These are phyloP conservation scores for Globisporangium takayamanum DNA, from an alignment of 352 stramenopile species.

Conservation along the genomic window DNA sequence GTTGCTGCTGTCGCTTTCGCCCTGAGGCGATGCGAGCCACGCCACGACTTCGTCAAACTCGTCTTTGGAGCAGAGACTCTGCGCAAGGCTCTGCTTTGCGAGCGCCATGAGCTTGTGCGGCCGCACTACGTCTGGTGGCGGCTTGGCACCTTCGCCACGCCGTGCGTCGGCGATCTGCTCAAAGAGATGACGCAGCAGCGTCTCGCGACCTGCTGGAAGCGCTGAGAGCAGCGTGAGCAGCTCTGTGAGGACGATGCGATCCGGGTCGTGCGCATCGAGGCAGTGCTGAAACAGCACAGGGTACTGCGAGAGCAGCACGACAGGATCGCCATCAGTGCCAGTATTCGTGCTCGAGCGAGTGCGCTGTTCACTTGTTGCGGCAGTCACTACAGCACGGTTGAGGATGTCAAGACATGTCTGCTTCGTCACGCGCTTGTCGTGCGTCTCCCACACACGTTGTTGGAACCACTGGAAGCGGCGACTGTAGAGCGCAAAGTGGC, in stretches of 20 bases:
- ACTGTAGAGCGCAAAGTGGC: constrained; percentile 29
- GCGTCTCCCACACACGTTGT: constrained; percentile 15
- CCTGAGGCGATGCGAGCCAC: constrained; percentile 23
- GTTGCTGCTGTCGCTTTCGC: not conserved
- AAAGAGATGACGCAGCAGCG: constrained; percentile 40
- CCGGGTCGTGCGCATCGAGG: constrained; percentile 15
- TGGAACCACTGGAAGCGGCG: constrained; percentile 13
- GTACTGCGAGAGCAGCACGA: constrained; percentile 34
- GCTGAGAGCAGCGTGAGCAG: constrained; percentile 32
- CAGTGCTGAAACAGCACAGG: constrained; percentile 48
- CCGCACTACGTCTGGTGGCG: constrained; percentile 40
- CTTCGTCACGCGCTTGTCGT: constrained; percentile 6
- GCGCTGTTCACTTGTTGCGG: not conserved
- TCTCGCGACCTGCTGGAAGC: constrained; percentile 29
- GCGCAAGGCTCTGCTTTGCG: constrained; percentile 38
- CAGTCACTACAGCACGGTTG: not conserved
- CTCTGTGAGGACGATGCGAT: constrained; percentile 21
- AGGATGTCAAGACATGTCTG: constrained; percentile 11
- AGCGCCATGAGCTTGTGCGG: constrained; percentile 37
- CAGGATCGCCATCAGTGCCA: not conserved
- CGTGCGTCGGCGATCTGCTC: constrained; percentile 46
- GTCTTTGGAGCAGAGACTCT: constrained; percentile 24
- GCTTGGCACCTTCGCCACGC: constrained; percentile 30
- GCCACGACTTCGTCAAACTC: constrained; percentile 25
- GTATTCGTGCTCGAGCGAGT: not conserved